These are phyloP conservation scores for Linum usitatissimum DNA, from an alignment of 345 rosid species.

Conservation along the genomic window DNA sequence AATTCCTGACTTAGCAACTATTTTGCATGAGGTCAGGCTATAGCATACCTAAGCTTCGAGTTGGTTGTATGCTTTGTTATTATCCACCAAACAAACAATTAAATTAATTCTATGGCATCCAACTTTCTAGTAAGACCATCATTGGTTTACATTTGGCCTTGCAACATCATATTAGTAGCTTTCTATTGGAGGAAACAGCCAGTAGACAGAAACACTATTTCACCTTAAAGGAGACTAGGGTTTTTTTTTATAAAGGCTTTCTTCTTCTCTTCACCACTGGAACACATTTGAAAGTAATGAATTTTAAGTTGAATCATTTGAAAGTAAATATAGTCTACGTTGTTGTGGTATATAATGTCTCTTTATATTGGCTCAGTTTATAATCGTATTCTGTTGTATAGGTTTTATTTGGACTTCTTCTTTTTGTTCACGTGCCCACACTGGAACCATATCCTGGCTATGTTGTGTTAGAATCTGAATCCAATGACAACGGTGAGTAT, in stretches of 20 bases:
- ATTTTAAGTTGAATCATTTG: neutral
- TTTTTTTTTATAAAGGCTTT: too few relatives aligned
- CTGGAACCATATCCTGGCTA: constrained; percentile 24
- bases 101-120: neutral
- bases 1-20: too few relatives aligned
- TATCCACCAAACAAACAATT: neutral
- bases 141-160: neutral
- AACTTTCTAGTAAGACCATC: neutral
- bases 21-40: too few relatives aligned
- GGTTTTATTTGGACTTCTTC: constrained; percentile 22
- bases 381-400: constrained; percentile 4
- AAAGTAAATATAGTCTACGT: neutral
- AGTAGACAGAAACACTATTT: neutral
- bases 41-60: too few relatives aligned
- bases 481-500: constrained; percentile 16
- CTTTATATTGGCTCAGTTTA: neutral
- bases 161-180: neutral
- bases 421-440: constrained; percentile 17
- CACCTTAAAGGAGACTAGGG: neutral
- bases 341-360: neutral
- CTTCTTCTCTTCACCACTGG: neutral
- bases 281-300: neutral
- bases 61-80: neutral
- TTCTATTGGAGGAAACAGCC: neutral
- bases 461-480: constrained; percentile 14